Evolutionary conservation across 73 alveolate species (phyloP).

Genomic region (Paramecium caudatum): DNA sequence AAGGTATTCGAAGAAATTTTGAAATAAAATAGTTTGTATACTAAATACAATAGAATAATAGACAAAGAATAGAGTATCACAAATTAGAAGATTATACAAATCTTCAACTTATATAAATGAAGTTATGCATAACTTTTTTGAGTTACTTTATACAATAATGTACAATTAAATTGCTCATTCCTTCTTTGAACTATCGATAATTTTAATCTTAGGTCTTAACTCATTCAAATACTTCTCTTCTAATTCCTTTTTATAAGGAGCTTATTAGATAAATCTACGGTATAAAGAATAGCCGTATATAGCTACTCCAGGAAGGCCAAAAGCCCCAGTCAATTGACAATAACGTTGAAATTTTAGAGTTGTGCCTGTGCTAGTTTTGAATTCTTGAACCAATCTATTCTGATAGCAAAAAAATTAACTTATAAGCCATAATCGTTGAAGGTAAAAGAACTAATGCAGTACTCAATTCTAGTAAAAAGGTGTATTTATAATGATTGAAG

Average conservation of each 20-base stretch:
- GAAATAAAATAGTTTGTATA: constrained; percentile 37
- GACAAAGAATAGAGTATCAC: constrained; percentile 58
- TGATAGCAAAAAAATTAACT: background rate
- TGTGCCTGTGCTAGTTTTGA: background rate
- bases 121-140: background rate
- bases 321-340: background rate
- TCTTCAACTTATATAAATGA: constrained; percentile 61
- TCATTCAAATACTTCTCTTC: background rate
- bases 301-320: background rate
- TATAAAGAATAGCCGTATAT: background rate
- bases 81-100: constrained; percentile 49
- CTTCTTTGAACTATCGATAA: constrained; percentile 11
- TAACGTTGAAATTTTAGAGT: background rate
- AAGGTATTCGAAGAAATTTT: constrained; percentile 54
- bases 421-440: background rate
- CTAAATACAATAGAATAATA: constrained; percentile 3
- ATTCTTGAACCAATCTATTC: background rate
- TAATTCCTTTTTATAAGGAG: background rate
- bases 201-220: background rate
- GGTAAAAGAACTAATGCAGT: background rate
- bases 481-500: background rate
- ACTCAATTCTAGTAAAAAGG: background rate
- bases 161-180: background rate
- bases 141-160: background rate
- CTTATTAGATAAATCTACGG: background rate